These are phyloP conservation scores for Ophiostoma ulmi DNA, from an alignment of 2,329 filamentous ascomycete genomes.

Conservation along the genomic window DNA sequence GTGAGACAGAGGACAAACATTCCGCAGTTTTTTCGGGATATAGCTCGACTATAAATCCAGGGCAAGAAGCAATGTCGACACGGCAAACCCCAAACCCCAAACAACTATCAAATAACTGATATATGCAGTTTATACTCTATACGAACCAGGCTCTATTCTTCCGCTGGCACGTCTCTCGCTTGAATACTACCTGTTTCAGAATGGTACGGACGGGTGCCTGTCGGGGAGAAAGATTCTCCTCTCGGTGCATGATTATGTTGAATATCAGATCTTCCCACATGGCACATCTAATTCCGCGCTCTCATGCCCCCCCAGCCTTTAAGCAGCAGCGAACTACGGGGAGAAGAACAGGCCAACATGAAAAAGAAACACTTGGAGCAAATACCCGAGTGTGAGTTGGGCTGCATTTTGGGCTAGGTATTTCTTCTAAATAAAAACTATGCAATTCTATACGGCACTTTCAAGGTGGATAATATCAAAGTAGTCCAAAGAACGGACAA, in stretches of 20 bases:
- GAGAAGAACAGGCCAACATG: background rate
- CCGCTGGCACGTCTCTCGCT: background rate
- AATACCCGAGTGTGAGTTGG: background rate
- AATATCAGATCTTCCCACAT: background rate
- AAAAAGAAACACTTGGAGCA: background rate
- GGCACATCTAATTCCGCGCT: background rate
- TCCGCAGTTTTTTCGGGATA: background rate
- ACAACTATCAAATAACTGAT: too few species aligned
- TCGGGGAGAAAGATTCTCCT: background rate
- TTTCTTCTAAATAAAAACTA: background rate
- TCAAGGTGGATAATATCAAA: too few species aligned
- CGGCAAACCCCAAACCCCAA: too few species aligned
- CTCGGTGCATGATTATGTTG: background rate
- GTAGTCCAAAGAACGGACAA: too few species aligned
- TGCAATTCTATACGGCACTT: too few species aligned
- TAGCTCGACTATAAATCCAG: background rate
- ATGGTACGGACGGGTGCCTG: background rate
- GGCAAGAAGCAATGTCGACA: too few species aligned
- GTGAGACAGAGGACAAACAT: background rate
- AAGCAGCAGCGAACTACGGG: background rate
- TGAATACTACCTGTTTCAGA: background rate
- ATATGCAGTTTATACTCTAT: background rate
- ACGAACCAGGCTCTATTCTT: background rate
- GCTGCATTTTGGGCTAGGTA: too few species aligned
- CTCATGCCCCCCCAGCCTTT: background rate